These are phyloP conservation scores for Aristolochia californica DNA, from an alignment of 164 flowering plant genomes.

Conservation along the genomic window DNA sequence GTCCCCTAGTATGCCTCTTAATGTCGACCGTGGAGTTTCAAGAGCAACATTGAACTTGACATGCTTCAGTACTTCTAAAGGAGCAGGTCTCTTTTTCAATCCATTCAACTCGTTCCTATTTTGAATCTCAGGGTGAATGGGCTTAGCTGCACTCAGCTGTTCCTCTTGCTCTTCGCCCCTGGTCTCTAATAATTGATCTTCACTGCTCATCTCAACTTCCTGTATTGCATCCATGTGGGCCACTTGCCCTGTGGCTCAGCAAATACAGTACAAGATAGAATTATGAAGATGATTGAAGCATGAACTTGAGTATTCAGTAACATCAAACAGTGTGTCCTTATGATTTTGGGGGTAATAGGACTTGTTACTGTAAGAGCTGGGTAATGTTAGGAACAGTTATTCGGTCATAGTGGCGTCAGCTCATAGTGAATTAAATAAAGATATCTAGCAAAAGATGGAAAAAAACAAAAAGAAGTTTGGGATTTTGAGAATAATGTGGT, in stretches of 20 bases:
- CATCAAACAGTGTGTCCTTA: neutral
- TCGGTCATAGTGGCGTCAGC: no score
- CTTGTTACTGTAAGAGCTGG: no score
- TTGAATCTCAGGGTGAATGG: neutral
- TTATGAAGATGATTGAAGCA: neutral
- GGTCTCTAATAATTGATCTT: conserved; percentile 7
- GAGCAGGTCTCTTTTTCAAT: conserved; percentile 24
- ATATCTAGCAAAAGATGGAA: no score
- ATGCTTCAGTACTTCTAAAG: conserved; percentile 35
- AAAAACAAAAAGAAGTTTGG: no score
- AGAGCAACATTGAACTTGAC: conserved; percentile 44
- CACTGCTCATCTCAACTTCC: conserved; percentile 43
- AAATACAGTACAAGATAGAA: neutral
- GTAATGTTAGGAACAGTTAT: no score
- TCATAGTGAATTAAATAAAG: no score
- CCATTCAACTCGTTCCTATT: neutral
- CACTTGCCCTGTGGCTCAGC: conserved; percentile 19
- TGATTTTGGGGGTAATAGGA: no score
- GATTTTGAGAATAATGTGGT: no score
- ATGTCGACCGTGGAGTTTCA: conserved; percentile 49
- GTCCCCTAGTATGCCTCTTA: conserved; percentile 28
- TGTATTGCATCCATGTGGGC: conserved; percentile 40
- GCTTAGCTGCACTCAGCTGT: neutral
- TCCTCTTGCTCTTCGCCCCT: conserved; percentile 4
- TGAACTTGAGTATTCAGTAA: neutral